Evolutionary conservation across 331 rosid genomes (phyloP), one percentile per base, ranked within the genome.

Genomic region (Spiraea crenata): DNA sequence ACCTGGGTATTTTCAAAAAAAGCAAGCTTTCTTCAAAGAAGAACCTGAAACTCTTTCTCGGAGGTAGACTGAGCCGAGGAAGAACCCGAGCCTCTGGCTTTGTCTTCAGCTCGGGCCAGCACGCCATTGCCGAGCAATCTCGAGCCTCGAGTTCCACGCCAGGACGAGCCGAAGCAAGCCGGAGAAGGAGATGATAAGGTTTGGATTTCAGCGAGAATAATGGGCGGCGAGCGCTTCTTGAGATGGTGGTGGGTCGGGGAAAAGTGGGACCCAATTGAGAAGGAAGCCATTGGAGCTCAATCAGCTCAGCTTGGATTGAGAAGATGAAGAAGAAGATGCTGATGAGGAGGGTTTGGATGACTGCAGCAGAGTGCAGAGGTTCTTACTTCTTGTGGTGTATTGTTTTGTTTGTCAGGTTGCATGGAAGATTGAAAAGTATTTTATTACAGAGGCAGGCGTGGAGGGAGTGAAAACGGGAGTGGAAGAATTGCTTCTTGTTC

Each of bases 31-130:
- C 16, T 65, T 75, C 9, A 75, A 73, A 71, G 74, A 81, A 51
- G 59, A 77, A 91, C 97, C 97, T 86, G 84, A 15, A 76, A 71
- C 59, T 82, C 84, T 50, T 74, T 49, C 56, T 59, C 82, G 12
- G 92, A 79, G 70, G 45, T 80, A 81, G 79, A 77, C 73, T 81
- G 92, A 79, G 74, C 48, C 31, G 86, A 74, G 14, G 83, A 65
- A n/a, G 83, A 66, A 2, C 65, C 60, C 34, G 80, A 70, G 14
- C 65, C 80, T 81, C 73, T 80, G 25, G 89, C 87, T 85, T 87
- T 83, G 31, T 89, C 95, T 78, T 87, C 91, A 41, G 95, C 97
- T 64, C 95, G 85, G 52, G 82, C 90, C 81, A 89, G 77, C 45
- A 89, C 74, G 69, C 59, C 72, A 81, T 72, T 69, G 34, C 89